Conservation (phyloP, 192 early-diverging fungal genomes). For the Gaertneriomyces sp. region DNA sequence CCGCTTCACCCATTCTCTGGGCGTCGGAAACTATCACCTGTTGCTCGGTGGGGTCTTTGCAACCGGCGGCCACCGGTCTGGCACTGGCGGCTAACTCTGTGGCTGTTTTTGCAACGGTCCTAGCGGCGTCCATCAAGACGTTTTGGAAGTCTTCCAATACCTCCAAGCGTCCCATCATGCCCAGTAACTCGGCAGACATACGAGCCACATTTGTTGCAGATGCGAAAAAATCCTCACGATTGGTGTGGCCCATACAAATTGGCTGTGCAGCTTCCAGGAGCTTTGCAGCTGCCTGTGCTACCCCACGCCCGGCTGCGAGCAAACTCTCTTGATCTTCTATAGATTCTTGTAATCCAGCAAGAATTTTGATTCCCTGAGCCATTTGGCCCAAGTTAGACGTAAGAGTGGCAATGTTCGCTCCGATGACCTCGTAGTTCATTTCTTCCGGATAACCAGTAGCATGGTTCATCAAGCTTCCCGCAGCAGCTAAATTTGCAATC, state of each 20-base stretch:
- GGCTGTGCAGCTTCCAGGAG: conserved; percentile 41
- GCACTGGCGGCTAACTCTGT: conserved; percentile 36
- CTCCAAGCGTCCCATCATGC: conserved; percentile 45
- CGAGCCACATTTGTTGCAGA: conserved; percentile 32
- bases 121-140: conserved; percentile 45
- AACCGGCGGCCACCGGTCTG: conserved; percentile 27
- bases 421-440: conserved; percentile 55
- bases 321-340: conserved; percentile 40
- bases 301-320: conserved; percentile 30
- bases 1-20: conserved; percentile 31
- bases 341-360: conserved; percentile 38
- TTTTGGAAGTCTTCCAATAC: conserved; percentile 43
- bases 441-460: conserved; percentile 41
- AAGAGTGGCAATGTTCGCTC: conserved; percentile 38
- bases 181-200: conserved; percentile 33
- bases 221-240: conserved; percentile 36
- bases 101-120: conserved; percentile 35
- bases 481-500: conserved; percentile 43
- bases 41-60: conserved; percentile 34
- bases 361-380: conserved; percentile 52
- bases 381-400: conserved; percentile 49
- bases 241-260: conserved; percentile 37
- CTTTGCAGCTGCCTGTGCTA: conserved; percentile 31
- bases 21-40: conserved; percentile 35
- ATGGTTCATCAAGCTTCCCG: conserved; percentile 46